Conservation (phyloP, 2,329 filamentous ascomycete genomes). For the Pleomassaria siparia region DNA sequence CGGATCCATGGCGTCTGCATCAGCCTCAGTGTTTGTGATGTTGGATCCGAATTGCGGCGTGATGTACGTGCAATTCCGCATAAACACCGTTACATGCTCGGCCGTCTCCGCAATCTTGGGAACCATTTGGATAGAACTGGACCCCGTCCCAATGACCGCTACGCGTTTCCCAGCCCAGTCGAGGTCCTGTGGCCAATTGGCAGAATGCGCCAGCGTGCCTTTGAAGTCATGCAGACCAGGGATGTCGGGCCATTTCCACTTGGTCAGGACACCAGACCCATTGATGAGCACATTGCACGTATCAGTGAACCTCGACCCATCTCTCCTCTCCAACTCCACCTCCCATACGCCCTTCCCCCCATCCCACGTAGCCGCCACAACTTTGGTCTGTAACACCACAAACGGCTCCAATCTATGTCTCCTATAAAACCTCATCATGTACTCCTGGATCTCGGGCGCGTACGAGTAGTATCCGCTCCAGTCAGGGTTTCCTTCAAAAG, state of each 20-base stretch:
- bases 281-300: slow-evolving; percentile 43
- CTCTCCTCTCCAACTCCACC: slow-evolving; percentile 47
- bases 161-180: slow-evolving; percentile 45
- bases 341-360: slow-evolving; percentile 50
- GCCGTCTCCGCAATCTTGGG: slow-evolving; percentile 45
- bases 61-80: slow-evolving; percentile 48
- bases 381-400: slow-evolving; percentile 51
- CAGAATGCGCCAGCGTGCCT: slow-evolving; percentile 43
- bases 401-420: slow-evolving; percentile 51
- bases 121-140: slow-evolving; percentile 45
- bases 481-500: slow-evolving; percentile 45
- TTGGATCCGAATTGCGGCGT: slow-evolving; percentile 48
- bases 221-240: slow-evolving; percentile 45
- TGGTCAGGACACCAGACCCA: slow-evolving; percentile 43
- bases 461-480: slow-evolving; percentile 49
- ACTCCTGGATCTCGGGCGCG: slow-evolving; percentile 48
- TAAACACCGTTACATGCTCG: slow-evolving; percentile 47
- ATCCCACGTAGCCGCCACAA: slow-evolving; percentile 49
- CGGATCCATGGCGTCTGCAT: slow-evolving; percentile 39
- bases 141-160: slow-evolving; percentile 45
- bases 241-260: slow-evolving; percentile 33
- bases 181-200: slow-evolving; percentile 44
- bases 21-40: slow-evolving; percentile 46
- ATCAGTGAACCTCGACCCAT: slow-evolving; percentile 41
- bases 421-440: slow-evolving; percentile 50